Evolutionary conservation across 768 basidiomycete genomes (phyloP), one percentile per base, ranked within the genome.

Genomic region (Podaxis sp.): DNA sequence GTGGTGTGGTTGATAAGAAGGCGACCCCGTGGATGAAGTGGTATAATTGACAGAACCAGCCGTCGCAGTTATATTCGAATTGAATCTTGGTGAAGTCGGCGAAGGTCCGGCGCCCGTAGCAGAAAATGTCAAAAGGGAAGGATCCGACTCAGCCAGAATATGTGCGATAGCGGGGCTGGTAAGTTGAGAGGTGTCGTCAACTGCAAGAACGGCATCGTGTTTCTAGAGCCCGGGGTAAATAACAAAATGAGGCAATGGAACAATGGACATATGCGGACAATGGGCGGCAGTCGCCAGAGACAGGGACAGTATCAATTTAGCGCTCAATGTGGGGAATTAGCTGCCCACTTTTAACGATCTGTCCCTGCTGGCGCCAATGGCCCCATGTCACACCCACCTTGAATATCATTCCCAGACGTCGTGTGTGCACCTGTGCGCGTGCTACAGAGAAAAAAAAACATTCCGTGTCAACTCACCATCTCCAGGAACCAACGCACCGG

Each of bases 341-440:
- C 9, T 25, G 47, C 47, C 18, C 47, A 23, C 32, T 32, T 7
- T 5, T 6, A 9, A 9, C 32, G 32, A 32, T 32, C 32, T 32
- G 32, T 32, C 32, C 32, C 7, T 32, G 32, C 32, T 32, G 0
- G 32, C 32, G 32, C 32, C 32, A 32, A 32, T 32, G 32, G 32
- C 32, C 32, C 32, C 32, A 32, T 7, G 28, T 32, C 28, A 14
- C 16, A 65, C 67, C 58, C 59, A 81, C 82, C 72, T 77, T 79
- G 66, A 82, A 79, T 52, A 79, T 69, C 28, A 72, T 71, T 16
- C 79, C 79, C 57, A 82, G 67, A 7, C 80, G 74, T 55, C 81
- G 75, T 11, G 81, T 78, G 64, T 81, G 77, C 9, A 82, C 80
- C 32, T 81, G 71, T 3, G 75, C 75, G 38, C 78, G 74, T 13